Evolutionary conservation across 768 basidiomycete species (phyloP), one percentile per base, ranked within the genome.

Genomic region (Dioszegia crocea): DNA sequence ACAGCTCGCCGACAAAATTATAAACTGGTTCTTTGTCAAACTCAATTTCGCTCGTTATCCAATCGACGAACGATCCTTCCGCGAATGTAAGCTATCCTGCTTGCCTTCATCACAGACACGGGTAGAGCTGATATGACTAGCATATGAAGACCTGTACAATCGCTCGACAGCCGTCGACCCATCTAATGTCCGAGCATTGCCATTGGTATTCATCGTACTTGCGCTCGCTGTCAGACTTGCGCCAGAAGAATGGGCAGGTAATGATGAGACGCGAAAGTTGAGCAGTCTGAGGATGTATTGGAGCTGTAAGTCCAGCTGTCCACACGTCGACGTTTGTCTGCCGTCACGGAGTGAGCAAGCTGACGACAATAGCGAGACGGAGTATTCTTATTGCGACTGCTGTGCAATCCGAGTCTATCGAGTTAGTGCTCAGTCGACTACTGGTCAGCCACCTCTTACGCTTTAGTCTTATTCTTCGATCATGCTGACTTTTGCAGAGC

Each of bases 11-110:
- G 86, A 89, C 66, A 84, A 84, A 29, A 84, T 94, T 21, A 81
- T 94, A 60, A 86, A 92, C 68, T 86, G 88, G 75, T 93, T 75
- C 56, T 73, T 75, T 50, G 17, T 48, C 48, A 58, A 75, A 68
- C 90, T 91, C 73, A 94, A 96, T 70, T 92, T 89, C 85, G 91
- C 91, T 21, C 85, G 91, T 40, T 94, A 94, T 78, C 92, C 91
- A 48, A 82, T 94, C 16, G 89, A 88, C 27, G 91, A 93, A 57
- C 59, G 66, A n/a, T 48, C 63, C 1, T 74, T 74, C 61, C 26
- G 72, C 23, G 60, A 41, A 4, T 71, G 68, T 70, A 24, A 41
- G 71, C 62, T 51, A 19, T 30, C 10, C 33, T 47, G 33, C 29
- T n/a, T 82, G 81, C 50, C 86, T n/a, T n/a, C 87, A 62, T 91